Conservation (phyloP, 345 rosid species). For the Abelmoschus esculentus region DNA sequence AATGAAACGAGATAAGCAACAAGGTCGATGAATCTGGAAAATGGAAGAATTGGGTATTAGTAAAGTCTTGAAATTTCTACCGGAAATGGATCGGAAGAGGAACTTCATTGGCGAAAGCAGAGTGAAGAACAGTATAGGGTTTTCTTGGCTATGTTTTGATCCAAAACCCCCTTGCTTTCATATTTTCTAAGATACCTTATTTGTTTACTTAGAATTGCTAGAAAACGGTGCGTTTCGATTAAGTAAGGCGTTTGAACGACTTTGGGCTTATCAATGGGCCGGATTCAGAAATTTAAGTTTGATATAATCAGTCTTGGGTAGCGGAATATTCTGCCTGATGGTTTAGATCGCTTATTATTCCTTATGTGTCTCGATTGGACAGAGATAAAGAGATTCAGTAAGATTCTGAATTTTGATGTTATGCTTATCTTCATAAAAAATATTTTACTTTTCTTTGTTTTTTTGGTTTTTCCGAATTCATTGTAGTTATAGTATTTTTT, state of each 20-base stretch:
- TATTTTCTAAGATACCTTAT: background rate
- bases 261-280: background rate
- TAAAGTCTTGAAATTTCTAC: conserved; percentile 14
- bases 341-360: too few species aligned
- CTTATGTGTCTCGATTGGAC: too few species aligned
- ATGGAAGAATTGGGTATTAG: background rate
- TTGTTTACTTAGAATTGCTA: background rate
- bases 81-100: conserved; percentile 37
- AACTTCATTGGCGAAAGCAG: conserved; percentile 38
- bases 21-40: background rate
- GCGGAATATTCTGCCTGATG: too few species aligned
- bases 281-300: too few species aligned
- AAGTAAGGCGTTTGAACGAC: background rate
- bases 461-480: too few species aligned
- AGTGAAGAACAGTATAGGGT: conserved; percentile 2
- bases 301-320: too few species aligned
- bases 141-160: background rate
- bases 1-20: background rate
- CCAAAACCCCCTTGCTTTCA: background rate
- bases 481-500: too few species aligned
- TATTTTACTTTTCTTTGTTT: too few species aligned
- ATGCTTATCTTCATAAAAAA: too few species aligned
- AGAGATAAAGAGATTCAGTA: too few species aligned
- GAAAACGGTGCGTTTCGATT: background rate
- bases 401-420: too few species aligned